Evolutionary conservation across 1,284 basidiomycete species (phyloP).

Genomic region (Crepidotus sp.): DNA sequence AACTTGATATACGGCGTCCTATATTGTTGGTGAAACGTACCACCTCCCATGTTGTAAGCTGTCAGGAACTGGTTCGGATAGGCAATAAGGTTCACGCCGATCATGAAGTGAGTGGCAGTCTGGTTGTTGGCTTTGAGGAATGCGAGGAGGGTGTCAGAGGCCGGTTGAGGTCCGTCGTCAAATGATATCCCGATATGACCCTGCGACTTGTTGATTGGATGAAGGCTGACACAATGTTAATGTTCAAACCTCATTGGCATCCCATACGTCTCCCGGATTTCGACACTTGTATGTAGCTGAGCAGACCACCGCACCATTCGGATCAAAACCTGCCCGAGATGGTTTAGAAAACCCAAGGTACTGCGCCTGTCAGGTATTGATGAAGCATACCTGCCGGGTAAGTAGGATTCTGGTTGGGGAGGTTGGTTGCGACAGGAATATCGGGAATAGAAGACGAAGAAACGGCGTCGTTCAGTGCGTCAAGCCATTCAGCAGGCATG

Average conservation of each 20-base stretch:
- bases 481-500: constrained; percentile 57
- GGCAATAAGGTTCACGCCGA: constrained; percentile 62
- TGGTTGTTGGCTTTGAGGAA: constrained; percentile 57
- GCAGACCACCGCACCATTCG: constrained; percentile 46
- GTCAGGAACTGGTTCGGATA: constrained; percentile 46
- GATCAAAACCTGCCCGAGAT: constrained; percentile 34
- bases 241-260: too few relatives aligned
- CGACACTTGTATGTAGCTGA: constrained; percentile 61
- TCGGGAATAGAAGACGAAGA: constrained; percentile 66
- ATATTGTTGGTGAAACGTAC: background rate
- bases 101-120: constrained; percentile 74
- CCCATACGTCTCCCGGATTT: constrained; percentile 55
- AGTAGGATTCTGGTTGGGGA: constrained; percentile 36
- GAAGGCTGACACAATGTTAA: too few relatives aligned
- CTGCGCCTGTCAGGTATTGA: too few relatives aligned
- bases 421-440: constrained; percentile 42
- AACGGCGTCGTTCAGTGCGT: constrained; percentile 57
- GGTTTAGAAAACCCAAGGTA: background rate
- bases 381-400: constrained; percentile 33
- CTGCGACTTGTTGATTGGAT: too few relatives aligned
- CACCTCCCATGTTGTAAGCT: constrained; percentile 41
- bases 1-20: too few relatives aligned
- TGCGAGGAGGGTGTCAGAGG: constrained; percentile 27
- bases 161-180: constrained; percentile 70
- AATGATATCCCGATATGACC: constrained; percentile 59